Percentiles rank a stretch among this genome's conserved stretches.
Conservation (phyloP, 768 basidiomycete genomes). For the Pleurotus giganteus region DNA sequence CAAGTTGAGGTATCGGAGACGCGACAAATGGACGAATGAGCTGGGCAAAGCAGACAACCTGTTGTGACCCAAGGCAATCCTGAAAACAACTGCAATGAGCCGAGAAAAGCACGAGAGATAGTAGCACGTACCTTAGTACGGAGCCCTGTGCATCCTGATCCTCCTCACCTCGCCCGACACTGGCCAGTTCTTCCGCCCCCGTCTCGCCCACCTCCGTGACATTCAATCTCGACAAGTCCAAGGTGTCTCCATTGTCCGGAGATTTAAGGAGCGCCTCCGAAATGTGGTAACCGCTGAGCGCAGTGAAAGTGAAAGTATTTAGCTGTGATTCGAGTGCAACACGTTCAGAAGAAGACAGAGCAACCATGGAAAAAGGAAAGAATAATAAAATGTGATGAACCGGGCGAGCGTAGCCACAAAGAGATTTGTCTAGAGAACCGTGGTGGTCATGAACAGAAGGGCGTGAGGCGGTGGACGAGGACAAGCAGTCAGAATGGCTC, state of each 20-base stretch:
- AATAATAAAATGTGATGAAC: not conserved
- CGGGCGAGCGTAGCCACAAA: not conserved
- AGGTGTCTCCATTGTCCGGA: conserved; percentile 75
- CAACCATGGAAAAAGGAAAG: conserved; percentile 9
- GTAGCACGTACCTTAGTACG: conserved; percentile 55
- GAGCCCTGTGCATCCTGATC: conserved; percentile 42
- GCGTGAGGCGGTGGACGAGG: conserved; percentile 3
- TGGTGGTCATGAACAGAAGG: conserved; percentile 15
- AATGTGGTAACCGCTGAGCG: conserved; percentile 38
- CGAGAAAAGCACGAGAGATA: not conserved
- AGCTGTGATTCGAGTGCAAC: conserved; percentile 4
- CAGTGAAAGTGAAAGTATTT: conserved; percentile 10
- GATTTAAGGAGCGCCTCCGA: conserved; percentile 64
- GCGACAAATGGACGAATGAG: conserved; percentile 69
- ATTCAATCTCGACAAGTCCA: conserved; percentile 79
- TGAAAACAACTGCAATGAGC: conserved; percentile 25
- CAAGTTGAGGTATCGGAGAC: conserved; percentile 82
- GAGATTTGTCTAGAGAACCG: conserved; percentile 6
- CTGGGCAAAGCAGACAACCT: conserved; percentile 73
- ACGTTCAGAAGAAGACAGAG: conserved; percentile 7
- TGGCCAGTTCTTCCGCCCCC: conserved; percentile 76
- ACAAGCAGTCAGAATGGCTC: conserved; percentile 7
- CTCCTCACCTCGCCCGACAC: conserved; percentile 46
- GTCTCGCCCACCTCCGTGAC: conserved; percentile 73
- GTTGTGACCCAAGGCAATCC: conserved; percentile 87